Percentiles rank a stretch among this genome's conserved stretches.
Conservation (phyloP, 2,329 filamentous ascomycete genomes). For the Rutstroemia sp. region DNA sequence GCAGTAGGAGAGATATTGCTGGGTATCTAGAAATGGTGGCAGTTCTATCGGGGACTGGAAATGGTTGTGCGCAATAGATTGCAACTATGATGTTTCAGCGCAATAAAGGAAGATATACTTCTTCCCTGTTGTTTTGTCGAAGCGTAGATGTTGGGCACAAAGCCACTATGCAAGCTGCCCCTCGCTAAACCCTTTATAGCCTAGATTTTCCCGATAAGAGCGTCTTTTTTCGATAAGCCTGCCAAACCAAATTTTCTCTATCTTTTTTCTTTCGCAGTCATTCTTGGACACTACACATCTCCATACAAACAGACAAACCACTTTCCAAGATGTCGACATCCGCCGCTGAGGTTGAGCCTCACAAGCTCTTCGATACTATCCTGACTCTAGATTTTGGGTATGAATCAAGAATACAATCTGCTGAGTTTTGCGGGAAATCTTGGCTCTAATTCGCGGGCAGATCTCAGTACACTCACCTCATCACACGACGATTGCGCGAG, state of each 20-base stretch:
- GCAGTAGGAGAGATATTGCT: no score
- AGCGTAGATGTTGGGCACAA: not conserved
- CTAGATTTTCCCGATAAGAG: not conserved
- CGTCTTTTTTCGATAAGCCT: not conserved
- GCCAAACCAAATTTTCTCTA: not conserved
- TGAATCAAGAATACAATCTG: not conserved
- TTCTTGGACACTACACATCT: not conserved
- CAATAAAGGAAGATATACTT: no score
- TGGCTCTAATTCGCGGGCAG: slow-evolving; percentile 19
- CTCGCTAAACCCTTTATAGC: not conserved
- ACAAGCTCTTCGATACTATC: slow-evolving; percentile 44
- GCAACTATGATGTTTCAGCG: no score
- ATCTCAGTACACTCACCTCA: slow-evolving; percentile 65
- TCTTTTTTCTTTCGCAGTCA: not conserved
- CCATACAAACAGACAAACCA: not conserved
- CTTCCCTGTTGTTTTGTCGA: no score
- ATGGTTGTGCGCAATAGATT: no score
- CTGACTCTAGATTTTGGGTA: slow-evolving; percentile 63
- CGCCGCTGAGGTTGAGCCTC: slow-evolving; percentile 16
- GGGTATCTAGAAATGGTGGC: no score
- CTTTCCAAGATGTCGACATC: not conserved
- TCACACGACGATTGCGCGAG: slow-evolving; percentile 58
- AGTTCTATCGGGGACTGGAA: no score
- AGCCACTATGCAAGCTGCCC: not conserved
- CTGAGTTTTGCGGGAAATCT: no score